Evolutionary conservation across 257 asterid genomes (phyloP), one percentile per base, ranked within the genome.

Genomic region (Plantago ovata): DNA sequence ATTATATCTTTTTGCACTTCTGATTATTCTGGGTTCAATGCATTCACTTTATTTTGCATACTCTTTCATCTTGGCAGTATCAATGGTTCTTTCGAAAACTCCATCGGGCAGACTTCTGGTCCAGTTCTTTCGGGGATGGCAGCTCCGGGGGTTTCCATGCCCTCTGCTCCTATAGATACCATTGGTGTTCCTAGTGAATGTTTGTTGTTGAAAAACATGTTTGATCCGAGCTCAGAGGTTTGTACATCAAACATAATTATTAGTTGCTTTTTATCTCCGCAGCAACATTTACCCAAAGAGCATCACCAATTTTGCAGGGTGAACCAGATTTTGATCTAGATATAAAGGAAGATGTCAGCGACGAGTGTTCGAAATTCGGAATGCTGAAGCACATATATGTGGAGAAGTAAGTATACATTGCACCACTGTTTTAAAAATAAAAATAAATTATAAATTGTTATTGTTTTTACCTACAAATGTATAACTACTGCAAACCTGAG

Each of bases 121-220:
- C 80, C 78, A 14, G 50, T 46, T 40, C 76, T 72, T 44, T 64
- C 79, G 20, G 84, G 78, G 50, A 58, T 72, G 62, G 52, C 79
- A 51, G 53, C 72, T 62, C 67, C 79, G 56, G 72, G 56, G 55
- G 69, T 73, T 59, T 16, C 86, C 40, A 23, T 72, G 13, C 78
- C 83, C 45, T 50, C 76, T 68, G 60, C 68, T 58, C 45, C 79
- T 14, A 16, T 77, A 24, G 77, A 78, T 45, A 15, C 72, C 19
- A 45, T 77, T 58, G 88, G 94, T 59, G 73, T 63, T 63, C 94
- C 91, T 67, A 82, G 86, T 74, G 94, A 85, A 69, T 82, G 87
- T 72, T 66, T 85, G 63, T 60, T 82, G 80, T 72, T 85, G 68
- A 80, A 78, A 65, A 85, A 85, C 75, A 78, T 80, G 94, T 85